phyloP scores from a whole-genome alignment of 257 asterid genomes.

The Marsdenia floribunda region DNA sequence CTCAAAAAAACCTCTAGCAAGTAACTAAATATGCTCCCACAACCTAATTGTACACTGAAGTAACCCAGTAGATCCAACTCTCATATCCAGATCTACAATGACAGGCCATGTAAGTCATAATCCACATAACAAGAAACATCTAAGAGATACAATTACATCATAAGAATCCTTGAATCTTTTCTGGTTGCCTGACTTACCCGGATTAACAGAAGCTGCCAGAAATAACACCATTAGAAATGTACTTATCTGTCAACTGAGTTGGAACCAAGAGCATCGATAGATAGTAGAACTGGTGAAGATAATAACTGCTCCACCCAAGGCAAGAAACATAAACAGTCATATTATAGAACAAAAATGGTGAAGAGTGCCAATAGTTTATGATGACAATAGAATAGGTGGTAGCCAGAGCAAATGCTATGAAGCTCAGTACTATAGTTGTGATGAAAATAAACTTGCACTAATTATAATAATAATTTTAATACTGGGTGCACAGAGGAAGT shows the following conservation, averaged over 20 bases:
- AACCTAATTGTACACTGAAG: not conserved
- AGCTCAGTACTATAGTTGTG: not conserved
- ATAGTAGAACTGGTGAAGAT: not conserved
- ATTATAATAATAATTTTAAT: not conserved
- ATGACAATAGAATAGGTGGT: not conserved
- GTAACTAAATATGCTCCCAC: not conserved
- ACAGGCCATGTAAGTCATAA: not conserved
- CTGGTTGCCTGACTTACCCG: not conserved
- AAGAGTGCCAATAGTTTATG: not conserved
- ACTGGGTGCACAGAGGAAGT: not conserved
- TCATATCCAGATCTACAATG: not conserved
- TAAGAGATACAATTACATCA: not conserved
- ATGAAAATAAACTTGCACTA: not conserved
- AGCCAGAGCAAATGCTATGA: not conserved
- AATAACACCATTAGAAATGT: not conserved
- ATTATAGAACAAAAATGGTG: not conserved
- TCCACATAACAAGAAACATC: not conserved
- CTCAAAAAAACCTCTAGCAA: not conserved
- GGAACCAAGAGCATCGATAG: conserved; percentile 5
- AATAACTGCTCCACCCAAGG: not conserved
- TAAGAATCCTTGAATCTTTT: not conserved
- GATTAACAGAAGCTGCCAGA: conserved; percentile 4
- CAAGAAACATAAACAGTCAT: not conserved
- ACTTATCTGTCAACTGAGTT: not conserved
- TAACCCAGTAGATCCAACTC: not conserved